Base-by-base conservation (phyloP, 2,329 filamentous ascomycete genomes). In the Calonectria hongkongensis region DNA sequence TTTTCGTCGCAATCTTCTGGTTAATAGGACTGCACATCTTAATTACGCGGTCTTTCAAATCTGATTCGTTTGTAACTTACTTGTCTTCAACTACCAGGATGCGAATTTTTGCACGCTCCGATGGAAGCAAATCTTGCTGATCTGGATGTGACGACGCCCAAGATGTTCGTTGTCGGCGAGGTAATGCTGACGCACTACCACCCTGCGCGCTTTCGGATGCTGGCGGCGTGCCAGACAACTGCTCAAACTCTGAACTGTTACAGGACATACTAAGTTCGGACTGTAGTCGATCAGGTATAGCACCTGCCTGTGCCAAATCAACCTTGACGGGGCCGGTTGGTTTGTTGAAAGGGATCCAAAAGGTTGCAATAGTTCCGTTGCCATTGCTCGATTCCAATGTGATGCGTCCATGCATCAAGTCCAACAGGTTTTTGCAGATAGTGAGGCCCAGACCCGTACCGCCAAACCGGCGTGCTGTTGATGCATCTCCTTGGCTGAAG, bases 41-140 rank as follows among this genome's bases (percentile, higher is more conserved):
- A 82, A 76, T 50, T 54, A 12, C 18, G 75, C 18, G 25, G 13
- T 65, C 48, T n/a, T n/a, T 5, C 18, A 62, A 10, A 27, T 27
- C 43, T 16, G 7, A 16, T 15, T 13, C 50, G 13, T 13, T 15
- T 4, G 9, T 21, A 21, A 87, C 90, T 86, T 85, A 92, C 90
- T 96, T 95, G 81, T 96, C 94, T 83, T 96, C 94, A 2, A 96
- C 94, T 1, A 97, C 91, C 25, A 96, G 84, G n/a, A 96, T 87
- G 60, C 94, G 90, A 7, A 92, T 88, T 45, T 90, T 89, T 67
- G 89, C 86, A 68, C 94, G 88, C 68, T 94, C 92, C 2, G 87
- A 82, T 18, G 86, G 83, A 4, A 89, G 84, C 2, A 94, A 80
- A 21, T 89, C 89, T 56, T 88, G 82, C 2, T 58, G 54, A 16